phyloP scores from a whole-genome alignment of 768 basidiomycete genomes.

The Mycena floridula region DNA sequence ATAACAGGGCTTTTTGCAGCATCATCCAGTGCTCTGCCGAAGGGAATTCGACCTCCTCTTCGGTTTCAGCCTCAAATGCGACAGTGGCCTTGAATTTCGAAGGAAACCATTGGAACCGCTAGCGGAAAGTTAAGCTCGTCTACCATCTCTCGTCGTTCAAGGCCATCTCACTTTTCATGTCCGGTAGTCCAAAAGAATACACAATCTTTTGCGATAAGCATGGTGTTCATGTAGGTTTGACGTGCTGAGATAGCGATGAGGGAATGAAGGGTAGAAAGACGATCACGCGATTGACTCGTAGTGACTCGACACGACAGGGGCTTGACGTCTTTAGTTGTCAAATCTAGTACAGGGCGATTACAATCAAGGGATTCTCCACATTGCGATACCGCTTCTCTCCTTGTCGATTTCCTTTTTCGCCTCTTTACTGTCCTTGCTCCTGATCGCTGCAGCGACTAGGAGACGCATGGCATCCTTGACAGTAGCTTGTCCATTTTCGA shows the following conservation, averaged over 20 bases:
- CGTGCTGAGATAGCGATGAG: too few species aligned
- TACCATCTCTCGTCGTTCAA: too few species aligned
- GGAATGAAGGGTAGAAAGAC: too few species aligned
- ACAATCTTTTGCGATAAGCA: constrained; percentile 23
- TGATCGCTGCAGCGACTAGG: constrained; percentile 48
- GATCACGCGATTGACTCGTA: too few species aligned
- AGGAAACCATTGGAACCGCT: constrained; percentile 44
- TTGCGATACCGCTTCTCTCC: constrained; percentile 54
- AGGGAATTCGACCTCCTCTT: constrained; percentile 29
- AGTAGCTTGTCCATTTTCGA: constrained; percentile 27
- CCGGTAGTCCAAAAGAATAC: constrained; percentile 41
- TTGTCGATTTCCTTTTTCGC: constrained; percentile 51
- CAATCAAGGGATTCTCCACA: constrained; percentile 55
- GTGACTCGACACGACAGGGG: too few species aligned
- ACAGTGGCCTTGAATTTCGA: constrained; percentile 35
- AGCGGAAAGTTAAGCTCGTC: too few species aligned
- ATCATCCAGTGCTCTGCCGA: constrained; percentile 68
- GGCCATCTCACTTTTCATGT: constrained; percentile 31
- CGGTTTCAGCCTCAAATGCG: constrained; percentile 18
- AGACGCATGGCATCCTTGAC: constrained; percentile 43
- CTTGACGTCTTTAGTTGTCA: too few species aligned
- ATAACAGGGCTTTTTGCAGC: constrained; percentile 54
- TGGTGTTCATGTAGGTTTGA: background rate
- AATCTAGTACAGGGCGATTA: background rate
- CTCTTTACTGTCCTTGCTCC: constrained; percentile 45